Base-by-base conservation (phyloP, 2,329 filamentous ascomycete genomes). In the Beauveria australis region DNA sequence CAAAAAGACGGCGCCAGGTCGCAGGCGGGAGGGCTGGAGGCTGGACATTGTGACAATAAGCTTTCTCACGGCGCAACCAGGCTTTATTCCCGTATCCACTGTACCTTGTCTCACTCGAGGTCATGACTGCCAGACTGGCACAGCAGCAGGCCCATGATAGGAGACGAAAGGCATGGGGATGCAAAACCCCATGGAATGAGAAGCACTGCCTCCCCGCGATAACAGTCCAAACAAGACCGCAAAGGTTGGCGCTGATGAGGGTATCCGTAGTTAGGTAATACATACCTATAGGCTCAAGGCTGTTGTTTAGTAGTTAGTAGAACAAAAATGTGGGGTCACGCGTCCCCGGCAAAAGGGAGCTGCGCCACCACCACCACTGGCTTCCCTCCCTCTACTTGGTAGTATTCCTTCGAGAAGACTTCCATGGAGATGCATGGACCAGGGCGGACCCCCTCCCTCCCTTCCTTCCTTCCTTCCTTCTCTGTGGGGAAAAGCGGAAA, bases 361-460 rank as follows among this genome's bases (percentile, higher is more conserved):
- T 58, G 46, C 55, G 55, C 55, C 52, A 61, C 59, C 53, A 60
- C 44, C 10, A 26, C 24, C 24, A 24, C 5, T 8, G n/a, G 9
- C 40, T 49, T 59, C 64, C 5, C 33, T 37, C 33, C 16, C 33
- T 37, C 14, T 37, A 37, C 12, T 37, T 14, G 33, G 33, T 37
- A 37, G 33, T 37, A 62, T 63, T 63, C 63, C 69, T 71, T 71
- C 70, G 67, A 69, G 70, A 71, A 71, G 67, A 67, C 67, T 71
- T 71, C 69, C 68, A 66, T 66, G 66, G 56, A 55, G 33, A 55
- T 49, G 24, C 16, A 37, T 22, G 8, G n/a, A 14, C 19, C 48
- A 37, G 8, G 9, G 8, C 16, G 8, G 26, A 3, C 12, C 48
- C 48, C 9, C 48, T 9, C 47, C 24, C 37, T 7, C 8, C 41